Percentiles rank a stretch among this genome's conserved stretches.
Evolutionary conservation across 2,329 filamentous ascomycete genomes (phyloP).

Genomic region (Penicillium sp.): DNA sequence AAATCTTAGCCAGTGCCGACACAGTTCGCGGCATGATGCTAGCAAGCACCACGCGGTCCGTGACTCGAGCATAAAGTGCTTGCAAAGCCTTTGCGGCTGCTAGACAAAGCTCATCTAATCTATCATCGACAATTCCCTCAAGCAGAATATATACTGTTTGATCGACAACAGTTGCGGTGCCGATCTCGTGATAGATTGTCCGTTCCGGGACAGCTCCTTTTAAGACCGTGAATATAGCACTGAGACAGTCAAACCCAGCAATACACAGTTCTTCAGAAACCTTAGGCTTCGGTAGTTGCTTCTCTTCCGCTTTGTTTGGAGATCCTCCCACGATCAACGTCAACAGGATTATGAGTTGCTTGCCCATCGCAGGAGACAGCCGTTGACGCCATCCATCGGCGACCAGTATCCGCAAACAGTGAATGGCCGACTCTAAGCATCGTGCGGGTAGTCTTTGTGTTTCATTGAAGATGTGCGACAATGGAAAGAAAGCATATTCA

Average conservation of each 20-base stretch:
- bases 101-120: conserved; percentile 65
- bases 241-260: conserved; percentile 68
- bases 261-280: conserved; percentile 69
- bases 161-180: conserved; percentile 73
- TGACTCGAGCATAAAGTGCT: conserved; percentile 61
- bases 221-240: conserved; percentile 61
- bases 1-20: conserved; percentile 72
- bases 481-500: conserved; percentile 91
- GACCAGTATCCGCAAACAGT: conserved; percentile 71
- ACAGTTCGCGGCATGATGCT: conserved; percentile 86
- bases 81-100: conserved; percentile 65
- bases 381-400: conserved; percentile 72
- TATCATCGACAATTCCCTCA: conserved; percentile 65
- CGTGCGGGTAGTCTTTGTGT: conserved; percentile 69
- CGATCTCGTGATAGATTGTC: conserved; percentile 47
- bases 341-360: conserved; percentile 81
- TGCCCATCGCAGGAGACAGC: conserved; percentile 69
- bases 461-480: conserved; percentile 79
- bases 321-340: conserved; percentile 76
- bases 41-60: conserved; percentile 70
- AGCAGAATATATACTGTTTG: conserved; percentile 79
- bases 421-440: conserved; percentile 69
- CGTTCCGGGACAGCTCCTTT: conserved; percentile 45
- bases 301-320: conserved; percentile 50
- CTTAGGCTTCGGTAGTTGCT: conserved; percentile 25